Base-by-base conservation (phyloP, 78 protist genomes). In the Cyanophora paradoxa region DNA sequence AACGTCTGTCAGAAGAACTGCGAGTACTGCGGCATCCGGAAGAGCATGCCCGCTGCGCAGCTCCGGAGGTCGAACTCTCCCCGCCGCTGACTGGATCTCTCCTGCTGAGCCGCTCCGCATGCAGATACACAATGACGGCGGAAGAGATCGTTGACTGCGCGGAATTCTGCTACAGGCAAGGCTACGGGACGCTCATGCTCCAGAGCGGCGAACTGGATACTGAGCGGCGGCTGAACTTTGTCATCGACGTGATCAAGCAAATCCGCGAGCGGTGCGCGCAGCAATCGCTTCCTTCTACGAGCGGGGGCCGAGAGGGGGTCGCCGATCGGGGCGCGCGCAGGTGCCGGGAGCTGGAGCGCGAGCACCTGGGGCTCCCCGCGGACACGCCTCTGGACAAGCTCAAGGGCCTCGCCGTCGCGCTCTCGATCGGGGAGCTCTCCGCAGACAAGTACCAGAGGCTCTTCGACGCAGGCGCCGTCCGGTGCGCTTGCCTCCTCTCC, bases 21-120 rank as follows among this genome's bases (percentile, higher is more conserved):
- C 68, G 24, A 22, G 26, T 78, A 78, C 42, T 78, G 82, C 56
- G 82, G 82, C 20, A 74, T 78, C 16, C 69, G 82, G 34, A 3
- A 16, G 24, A 14, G 34, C 16, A 17, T 11, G 24, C n/a, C 62
- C 10, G 26, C 14, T 8, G 20, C 40, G 58, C 7, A 31, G 22
- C 10, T n/a, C n/a, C n/a, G n/a, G n/a, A n/a, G n/a, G n/a, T n/a
- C n/a, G n/a, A n/a, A n/a, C n/a, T n/a, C n/a, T n/a, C n/a, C n/a
- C n/a, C n/a, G n/a, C n/a, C n/a, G n/a, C n/a, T 42, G 48, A 42
- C 6, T 6, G 48, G 48, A 42, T 6, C 10, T 42, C n/a, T n/a
- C n/a, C n/a, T n/a, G n/a, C n/a, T n/a, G n/a, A n/a, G n/a, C n/a
- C n/a, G n/a, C n/a, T n/a, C n/a, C n/a, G n/a, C n/a, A n/a, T 0